Evolutionary conservation across 1,139 yeast genomes (phyloP), one percentile per base, ranked within the genome.

Genomic region (Zhuliangozyma blackwelliae): DNA sequence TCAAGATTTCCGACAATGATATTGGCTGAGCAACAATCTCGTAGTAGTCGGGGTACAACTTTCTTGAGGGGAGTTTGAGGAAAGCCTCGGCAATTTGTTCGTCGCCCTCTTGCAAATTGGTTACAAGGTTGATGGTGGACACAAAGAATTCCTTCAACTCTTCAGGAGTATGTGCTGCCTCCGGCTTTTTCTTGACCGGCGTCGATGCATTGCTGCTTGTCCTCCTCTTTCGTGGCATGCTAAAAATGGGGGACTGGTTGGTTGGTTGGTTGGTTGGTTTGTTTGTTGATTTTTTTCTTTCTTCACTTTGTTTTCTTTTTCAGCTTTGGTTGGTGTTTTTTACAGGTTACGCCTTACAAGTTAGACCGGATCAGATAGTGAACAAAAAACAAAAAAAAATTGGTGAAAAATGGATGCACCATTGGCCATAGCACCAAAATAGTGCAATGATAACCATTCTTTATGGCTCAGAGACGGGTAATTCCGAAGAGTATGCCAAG

Each of bases 401-500:
- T 5, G 23, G 9, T 22, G 23, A 22, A 22, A 22, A 22, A 22
- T 22, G 9, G 22, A 21, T 21, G 22, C 22, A 21, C 5, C 27
- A 33, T 22, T 25, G 13, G 28, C 13, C 12, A n/a, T 19, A 32
- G n/a, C 31, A 25, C 28, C 34, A 27, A 7, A 27, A 27, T 16
- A 21, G 22, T 21, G 22, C 22, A 5, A 21, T 16, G 7, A 11
- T 85, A 10, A 77, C 81, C 23, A 75, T 92, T 11, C 64, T 92
- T 1, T 90, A 85, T 56, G 97, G 97, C 0, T 83, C 96, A 1
- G 97, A 90, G 54, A 87, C 97, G 0, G 98, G 97, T 1, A 89
- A 87, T 49, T 77, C 96, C 1, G 88, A 85, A 50, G 97, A 92
- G 50, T 82, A 78, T 51, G 96, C 97, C 1, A 72, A 75, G 38